Conservation (phyloP, 78 protist genomes). For the Isochrysis galbana region DNA sequence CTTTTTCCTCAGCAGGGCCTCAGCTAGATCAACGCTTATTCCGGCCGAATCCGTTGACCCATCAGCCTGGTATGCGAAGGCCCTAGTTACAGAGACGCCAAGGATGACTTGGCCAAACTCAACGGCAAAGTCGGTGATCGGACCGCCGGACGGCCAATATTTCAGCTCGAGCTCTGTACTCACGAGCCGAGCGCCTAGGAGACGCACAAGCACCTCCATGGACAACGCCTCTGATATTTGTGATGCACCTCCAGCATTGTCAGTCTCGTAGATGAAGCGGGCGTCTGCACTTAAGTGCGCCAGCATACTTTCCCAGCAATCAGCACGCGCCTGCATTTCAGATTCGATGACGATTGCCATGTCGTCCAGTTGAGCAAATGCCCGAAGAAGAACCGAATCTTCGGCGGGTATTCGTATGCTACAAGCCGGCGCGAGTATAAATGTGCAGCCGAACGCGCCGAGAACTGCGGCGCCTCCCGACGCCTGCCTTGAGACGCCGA, state of each 20-base stretch:
- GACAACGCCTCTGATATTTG: conserved; percentile 25
- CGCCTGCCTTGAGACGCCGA: too few relatives aligned
- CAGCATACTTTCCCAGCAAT: not conserved
- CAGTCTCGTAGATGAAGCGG: not conserved
- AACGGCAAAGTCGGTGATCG: conserved; percentile 37
- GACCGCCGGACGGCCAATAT: not conserved
- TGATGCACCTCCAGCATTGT: conserved; percentile 47
- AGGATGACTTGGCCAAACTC: not conserved
- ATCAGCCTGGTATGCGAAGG: too few relatives aligned
- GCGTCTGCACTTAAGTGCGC: not conserved
- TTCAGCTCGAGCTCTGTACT: conserved; percentile 32
- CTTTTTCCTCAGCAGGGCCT: conserved; percentile 25
- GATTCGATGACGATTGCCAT: not conserved
- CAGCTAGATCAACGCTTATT: not conserved
- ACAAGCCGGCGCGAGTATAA: not conserved
- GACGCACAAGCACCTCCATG: conserved; percentile 17
- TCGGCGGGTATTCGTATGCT: not conserved
- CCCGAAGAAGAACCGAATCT: not conserved
- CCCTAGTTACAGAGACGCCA: conserved; percentile 48
- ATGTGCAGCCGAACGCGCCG: not conserved
- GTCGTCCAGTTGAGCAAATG: not conserved
- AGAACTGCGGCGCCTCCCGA: not conserved
- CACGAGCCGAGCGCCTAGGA: not conserved
- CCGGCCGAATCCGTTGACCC: too few relatives aligned
- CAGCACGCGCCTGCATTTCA: not conserved